Evolutionary conservation across 2,329 filamentous ascomycete species (phyloP).

Genomic region (Fusarium dlaminii): DNA sequence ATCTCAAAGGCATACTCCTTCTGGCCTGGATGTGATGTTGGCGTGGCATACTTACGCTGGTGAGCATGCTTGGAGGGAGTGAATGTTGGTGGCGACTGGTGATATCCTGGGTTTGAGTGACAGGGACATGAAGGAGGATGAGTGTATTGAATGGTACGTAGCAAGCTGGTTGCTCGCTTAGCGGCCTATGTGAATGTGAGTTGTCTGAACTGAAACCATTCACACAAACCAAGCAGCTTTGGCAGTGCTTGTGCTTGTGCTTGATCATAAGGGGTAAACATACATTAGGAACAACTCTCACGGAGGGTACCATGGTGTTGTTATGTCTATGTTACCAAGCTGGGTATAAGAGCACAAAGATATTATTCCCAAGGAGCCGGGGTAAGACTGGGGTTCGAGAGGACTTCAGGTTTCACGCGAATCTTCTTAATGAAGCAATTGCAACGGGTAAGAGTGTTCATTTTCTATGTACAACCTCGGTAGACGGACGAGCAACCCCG

Average conservation of each 20-base stretch:
- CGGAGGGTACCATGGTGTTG: constrained; percentile 42
- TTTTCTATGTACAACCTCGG: constrained; percentile 33
- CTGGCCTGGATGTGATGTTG: constrained; percentile 66
- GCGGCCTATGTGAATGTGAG: constrained; percentile 57
- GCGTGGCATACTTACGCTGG: constrained; percentile 73
- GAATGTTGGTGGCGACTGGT: constrained; percentile 71
- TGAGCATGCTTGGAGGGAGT: constrained; percentile 55
- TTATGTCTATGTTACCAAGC: constrained; percentile 10
- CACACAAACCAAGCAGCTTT: not conserved
- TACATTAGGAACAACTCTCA: constrained; percentile 50
- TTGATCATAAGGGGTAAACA: constrained; percentile 13
- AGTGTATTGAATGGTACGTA: constrained; percentile 90
- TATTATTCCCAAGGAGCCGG: not conserved
- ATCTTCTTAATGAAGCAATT: constrained; percentile 8
- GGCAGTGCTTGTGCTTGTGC: not conserved
- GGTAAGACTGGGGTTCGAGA: constrained; percentile 3
- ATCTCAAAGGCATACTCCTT: constrained; percentile 99
- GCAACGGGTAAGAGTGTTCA: constrained; percentile 19
- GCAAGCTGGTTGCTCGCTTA: constrained; percentile 73
- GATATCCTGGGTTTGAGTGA: constrained; percentile 86
- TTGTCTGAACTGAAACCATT: not conserved
- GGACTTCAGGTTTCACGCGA: not conserved
- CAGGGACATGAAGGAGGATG: constrained; percentile 91
- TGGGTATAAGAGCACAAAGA: not conserved
- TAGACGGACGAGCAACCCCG: constrained; percentile 29